Base-by-base conservation (phyloP, 257 asterid genomes). In the Nyctanthes arbortristis region DNA sequence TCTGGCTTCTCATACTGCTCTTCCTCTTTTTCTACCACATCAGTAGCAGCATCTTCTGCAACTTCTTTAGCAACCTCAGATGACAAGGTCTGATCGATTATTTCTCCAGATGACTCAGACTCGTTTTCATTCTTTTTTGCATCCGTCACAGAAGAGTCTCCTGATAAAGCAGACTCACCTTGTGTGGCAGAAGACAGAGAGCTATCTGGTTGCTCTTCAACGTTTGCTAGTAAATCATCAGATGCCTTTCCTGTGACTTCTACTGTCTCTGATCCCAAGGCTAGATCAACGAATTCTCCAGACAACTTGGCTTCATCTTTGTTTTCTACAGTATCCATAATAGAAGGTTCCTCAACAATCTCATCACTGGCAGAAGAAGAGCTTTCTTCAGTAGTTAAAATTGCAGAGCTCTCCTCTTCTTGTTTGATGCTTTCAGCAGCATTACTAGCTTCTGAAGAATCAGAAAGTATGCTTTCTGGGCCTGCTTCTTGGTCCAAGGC, bases 331-430 rank as follows among this genome's bases (percentile, higher is more conserved):
- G 70, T 80, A 62, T 71, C 85, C n/a, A 40, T 29, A n/a, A 66
- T 74, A 81, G 88, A 65, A 71, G 74, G 75, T 61, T 68, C 84
- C 36, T 75, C 79, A 14, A 75, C 45, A 66, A 66, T 49, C 64
- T 79, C 79, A 55, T 68, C 82, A 59, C 70, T 73, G 22, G 70
- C 68, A 67, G 80, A 43, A 67, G 80, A 43, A 24, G 75, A 60
- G 70, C 66, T 81, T 61, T 68, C 78, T 60, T 67, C 80, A 76
- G 78, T 43, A 27, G 58, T 78, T 65, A 65, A 39, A 60, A 43
- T 40, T 40, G 47, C 87, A 43, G 90, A 73, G 71, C 75, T 71
- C 14, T 69, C 82, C 70, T 84, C 84, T 43, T 68, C 74, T 78
- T 84, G 84, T 59, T 80, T 70, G 13, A 29, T 4, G 64, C 55